Percentiles rank a stretch among this genome's conserved stretches.
phyloP scores from a whole-genome alignment of 2,329 filamentous ascomycete species.

The Aspergillus sclerotialis region DNA sequence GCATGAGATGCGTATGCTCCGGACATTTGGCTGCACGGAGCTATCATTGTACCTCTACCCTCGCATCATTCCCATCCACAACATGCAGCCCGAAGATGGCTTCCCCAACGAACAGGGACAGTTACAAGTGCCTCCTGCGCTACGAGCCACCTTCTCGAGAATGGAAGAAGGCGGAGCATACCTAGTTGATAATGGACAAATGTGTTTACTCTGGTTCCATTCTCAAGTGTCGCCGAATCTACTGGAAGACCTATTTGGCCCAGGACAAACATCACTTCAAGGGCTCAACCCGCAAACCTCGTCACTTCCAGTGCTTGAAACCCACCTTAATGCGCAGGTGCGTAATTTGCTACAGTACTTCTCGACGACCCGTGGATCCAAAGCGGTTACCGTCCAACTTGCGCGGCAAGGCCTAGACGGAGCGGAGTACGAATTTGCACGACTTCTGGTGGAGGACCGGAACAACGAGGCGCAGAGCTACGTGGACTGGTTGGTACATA shows the following conservation, averaged over 20 bases:
- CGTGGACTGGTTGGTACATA: constrained; percentile 94
- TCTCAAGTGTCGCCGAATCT: constrained; percentile 87
- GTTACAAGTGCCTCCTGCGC: constrained; percentile 69
- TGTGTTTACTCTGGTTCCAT: constrained; percentile 87
- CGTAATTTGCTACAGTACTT: constrained; percentile 90
- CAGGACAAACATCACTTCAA: constrained; percentile 63
- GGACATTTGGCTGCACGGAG: constrained; percentile 78
- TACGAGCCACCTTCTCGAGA: constrained; percentile 77
- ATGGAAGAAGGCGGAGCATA: constrained; percentile 93
- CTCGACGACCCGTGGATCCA: constrained; percentile 70
- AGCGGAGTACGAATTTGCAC: constrained; percentile 60
- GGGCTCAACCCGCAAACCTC: constrained; percentile 75
- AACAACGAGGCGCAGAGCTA: constrained; percentile 98
- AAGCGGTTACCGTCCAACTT: constrained; percentile 81
- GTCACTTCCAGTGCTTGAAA: constrained; percentile 74
- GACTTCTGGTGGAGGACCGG: constrained; percentile 83
- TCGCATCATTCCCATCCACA: constrained; percentile 85
- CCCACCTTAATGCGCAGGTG: constrained; percentile 88
- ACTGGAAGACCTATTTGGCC: constrained; percentile 81
- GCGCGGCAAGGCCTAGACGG: constrained; percentile 28
- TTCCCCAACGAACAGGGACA: constrained; percentile 91
- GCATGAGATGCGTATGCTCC: constrained; percentile 85
- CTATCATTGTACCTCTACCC: constrained; percentile 91
- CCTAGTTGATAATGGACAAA: constrained; percentile 89
- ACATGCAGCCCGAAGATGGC: constrained; percentile 76